These are phyloP conservation scores for Leishmania aethiopica DNA, from an alignment of 208 protist genomes.

Conservation along the genomic window DNA sequence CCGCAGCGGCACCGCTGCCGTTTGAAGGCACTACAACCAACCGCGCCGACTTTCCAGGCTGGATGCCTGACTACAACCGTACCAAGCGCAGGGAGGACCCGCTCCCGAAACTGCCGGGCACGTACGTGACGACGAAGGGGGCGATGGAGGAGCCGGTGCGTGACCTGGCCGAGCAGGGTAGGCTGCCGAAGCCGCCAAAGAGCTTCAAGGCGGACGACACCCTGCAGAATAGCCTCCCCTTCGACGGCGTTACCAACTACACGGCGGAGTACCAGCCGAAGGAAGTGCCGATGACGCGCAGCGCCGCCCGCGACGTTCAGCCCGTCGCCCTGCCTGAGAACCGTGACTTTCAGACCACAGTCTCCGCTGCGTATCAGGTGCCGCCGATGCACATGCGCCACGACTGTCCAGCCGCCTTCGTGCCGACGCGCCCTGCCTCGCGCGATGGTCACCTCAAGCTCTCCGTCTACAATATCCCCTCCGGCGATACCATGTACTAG, in stretches of 20 bases:
- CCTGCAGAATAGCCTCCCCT: conserved; percentile 60
- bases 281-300: conserved; percentile 59
- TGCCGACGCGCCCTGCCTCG: conserved; percentile 68
- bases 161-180: conserved; percentile 48
- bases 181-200: conserved; percentile 74
- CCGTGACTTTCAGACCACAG: conserved; percentile 85
- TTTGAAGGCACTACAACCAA: conserved; percentile 88
- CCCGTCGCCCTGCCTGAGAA: conserved; percentile 59
- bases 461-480: conserved; percentile 85
- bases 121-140: conserved; percentile 83
- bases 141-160: conserved; percentile 80
- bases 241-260: conserved; percentile 89
- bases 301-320: conserved; percentile 27
- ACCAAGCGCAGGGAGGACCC: conserved; percentile 69
- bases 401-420: conserved; percentile 73
- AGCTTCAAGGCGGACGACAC: conserved; percentile 72
- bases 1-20: conserved; percentile 54
- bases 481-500: conserved; percentile 62
- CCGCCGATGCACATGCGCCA: conserved; percentile 66
- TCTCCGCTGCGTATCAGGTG: conserved; percentile 57
- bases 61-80: conserved; percentile 79
- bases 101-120: conserved; percentile 79
- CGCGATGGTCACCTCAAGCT: conserved; percentile 88
- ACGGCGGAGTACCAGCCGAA: conserved; percentile 88
- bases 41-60: conserved; percentile 87